Conservation (phyloP, 1,284 basidiomycete species). For the Cryptococcus sp. region DNA sequence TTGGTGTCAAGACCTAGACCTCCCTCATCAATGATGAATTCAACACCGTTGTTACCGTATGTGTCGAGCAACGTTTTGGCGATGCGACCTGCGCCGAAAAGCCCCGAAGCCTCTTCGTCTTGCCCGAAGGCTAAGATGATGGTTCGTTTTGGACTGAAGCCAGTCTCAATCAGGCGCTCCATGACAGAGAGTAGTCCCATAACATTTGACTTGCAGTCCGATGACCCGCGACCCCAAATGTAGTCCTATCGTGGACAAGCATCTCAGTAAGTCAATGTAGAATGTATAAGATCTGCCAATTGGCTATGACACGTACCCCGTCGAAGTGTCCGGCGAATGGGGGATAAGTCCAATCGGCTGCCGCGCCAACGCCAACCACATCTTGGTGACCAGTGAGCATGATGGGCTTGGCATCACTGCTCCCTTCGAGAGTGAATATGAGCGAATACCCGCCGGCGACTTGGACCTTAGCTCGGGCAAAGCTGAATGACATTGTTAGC, state of each 20-base stretch:
- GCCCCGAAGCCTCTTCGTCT: conserved; percentile 15
- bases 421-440: conserved; percentile 14
- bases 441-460: conserved; percentile 16
- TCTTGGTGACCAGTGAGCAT: conserved; percentile 19
- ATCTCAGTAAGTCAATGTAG: not conserved
- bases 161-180: conserved; percentile 10
- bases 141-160: conserved; percentile 9
- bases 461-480: conserved; percentile 6
- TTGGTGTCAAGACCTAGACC: conserved; percentile 7
- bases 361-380: conserved; percentile 4
- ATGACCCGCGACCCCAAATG: conserved; percentile 19
- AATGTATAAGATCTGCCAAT: not conserved
- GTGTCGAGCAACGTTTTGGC: conserved; percentile 3
- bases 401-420: conserved; percentile 7
- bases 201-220: conserved; percentile 19
- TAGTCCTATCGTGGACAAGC: conserved; percentile 6
- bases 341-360: conserved; percentile 13
- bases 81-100: conserved; percentile 7
- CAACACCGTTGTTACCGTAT: conserved; percentile 15
- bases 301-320: not conserved
- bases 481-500: not conserved
- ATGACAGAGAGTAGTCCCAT: conserved; percentile 16
- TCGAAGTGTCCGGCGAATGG: conserved; percentile 17
- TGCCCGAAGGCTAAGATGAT: conserved; percentile 15
- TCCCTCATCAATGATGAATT: conserved; percentile 19